A percentile compares a stretch with the other conserved stretches of the same genome.
Conservation (phyloP, 1,284 basidiomycete species). For the Cerioporus squamosus region DNA sequence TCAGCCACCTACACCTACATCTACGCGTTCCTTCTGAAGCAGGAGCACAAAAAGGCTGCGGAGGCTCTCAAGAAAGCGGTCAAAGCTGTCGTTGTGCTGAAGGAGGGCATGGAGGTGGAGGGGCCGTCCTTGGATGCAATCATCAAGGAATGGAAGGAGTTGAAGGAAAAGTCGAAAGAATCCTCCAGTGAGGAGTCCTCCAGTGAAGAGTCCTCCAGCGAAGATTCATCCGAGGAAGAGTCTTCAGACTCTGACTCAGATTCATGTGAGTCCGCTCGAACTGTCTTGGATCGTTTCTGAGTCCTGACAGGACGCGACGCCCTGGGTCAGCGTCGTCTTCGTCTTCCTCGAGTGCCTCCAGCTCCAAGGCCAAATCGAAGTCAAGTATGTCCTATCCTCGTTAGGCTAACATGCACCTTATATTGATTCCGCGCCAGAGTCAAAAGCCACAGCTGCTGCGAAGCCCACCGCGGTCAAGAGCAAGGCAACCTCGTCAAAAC, state of each 20-base stretch:
- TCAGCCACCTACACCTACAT: constrained; percentile 74
- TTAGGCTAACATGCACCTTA: neutral
- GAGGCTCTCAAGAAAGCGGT: constrained; percentile 59
- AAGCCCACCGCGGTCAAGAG: neutral
- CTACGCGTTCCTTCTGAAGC: constrained; percentile 69
- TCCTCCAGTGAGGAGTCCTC: constrained; percentile 16
- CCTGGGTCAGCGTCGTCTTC: constrained; percentile 22
- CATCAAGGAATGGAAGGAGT: constrained; percentile 61
- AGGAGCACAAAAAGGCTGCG: constrained; percentile 66
- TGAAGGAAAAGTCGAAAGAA: constrained; percentile 28
- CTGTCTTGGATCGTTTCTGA: neutral
- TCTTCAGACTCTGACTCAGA: constrained; percentile 15
- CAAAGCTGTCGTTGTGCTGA: constrained; percentile 58
- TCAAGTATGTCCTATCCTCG: neutral
- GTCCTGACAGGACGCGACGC: constrained; percentile 11
- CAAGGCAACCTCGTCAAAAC: neutral
- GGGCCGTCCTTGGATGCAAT: constrained; percentile 64
- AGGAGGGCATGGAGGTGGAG: constrained; percentile 51
- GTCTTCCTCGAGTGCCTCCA: constrained; percentile 11
- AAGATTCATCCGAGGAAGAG: constrained; percentile 1
- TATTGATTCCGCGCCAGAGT: neutral
- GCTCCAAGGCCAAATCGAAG: constrained; percentile 3
- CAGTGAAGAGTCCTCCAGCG: constrained; percentile 7
- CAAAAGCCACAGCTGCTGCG: neutral
- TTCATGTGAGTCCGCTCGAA: constrained; percentile 8